A percentile compares a stretch with the other conserved stretches of the same genome.
phyloP scores from a whole-genome alignment of 208 protist genomes.

The Leishmania major region DNA sequence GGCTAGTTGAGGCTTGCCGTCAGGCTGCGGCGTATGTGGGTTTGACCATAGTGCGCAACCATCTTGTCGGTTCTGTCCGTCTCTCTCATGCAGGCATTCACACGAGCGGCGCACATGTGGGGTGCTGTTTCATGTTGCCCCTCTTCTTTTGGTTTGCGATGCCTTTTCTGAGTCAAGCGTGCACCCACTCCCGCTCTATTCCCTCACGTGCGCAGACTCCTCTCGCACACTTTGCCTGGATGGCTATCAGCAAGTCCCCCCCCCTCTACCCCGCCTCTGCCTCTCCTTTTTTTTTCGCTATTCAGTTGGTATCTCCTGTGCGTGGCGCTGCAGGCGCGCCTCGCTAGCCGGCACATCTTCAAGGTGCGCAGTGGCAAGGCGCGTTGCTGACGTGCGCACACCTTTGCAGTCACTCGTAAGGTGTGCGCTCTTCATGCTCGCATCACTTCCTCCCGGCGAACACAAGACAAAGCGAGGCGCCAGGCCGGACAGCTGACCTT shows the following conservation, averaged over 20 bases:
- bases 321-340: not conserved
- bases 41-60: no score
- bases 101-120: not conserved
- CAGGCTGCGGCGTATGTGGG: not conserved
- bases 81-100: not conserved
- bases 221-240: not conserved
- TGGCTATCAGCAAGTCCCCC: not conserved
- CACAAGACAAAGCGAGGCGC: not conserved
- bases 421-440: not conserved
- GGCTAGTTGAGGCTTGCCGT: not conserved
- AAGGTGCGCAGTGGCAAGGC: not conserved
- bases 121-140: not conserved
- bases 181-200: not conserved
- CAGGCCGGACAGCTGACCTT: not conserved
- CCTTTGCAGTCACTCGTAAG: not conserved
- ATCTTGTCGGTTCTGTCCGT: no score
- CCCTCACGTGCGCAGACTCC: not conserved
- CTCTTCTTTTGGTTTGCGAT: not conserved
- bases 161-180: not conserved
- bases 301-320: not conserved
- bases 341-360: not conserved
- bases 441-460: not conserved
- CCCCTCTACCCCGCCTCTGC: not conserved
- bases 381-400: not conserved
- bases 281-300: not conserved